Evolutionary conservation across 2,329 filamentous ascomycete species (phyloP).

Genomic region (Fusarium camptoceras): DNA sequence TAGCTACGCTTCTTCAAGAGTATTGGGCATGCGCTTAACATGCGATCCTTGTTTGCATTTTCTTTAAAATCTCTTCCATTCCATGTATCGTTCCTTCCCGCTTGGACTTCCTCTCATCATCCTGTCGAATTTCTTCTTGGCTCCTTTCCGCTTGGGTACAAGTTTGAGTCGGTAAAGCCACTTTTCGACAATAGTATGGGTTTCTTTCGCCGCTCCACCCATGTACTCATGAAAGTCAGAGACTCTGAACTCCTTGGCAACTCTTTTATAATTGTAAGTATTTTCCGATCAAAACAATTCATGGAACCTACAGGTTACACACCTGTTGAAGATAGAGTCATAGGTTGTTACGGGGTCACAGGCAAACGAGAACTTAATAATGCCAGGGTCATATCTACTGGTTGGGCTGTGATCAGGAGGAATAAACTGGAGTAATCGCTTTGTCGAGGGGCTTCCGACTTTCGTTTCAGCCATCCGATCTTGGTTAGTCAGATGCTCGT

Average conservation of each 20-base stretch:
- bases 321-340: not conserved
- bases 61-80: constrained; percentile 1
- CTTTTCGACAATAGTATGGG: constrained; percentile 18
- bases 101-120: not conserved
- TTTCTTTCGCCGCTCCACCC: not conserved
- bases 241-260: not conserved
- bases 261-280: not conserved
- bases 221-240: not conserved
- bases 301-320: too few relatives aligned
- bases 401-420: not conserved
- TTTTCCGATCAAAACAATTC: not conserved
- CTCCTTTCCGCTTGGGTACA: not conserved
- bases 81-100: constrained; percentile 12
- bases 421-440: not conserved
- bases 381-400: not conserved
- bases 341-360: not conserved
- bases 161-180: constrained; percentile 15
- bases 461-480: not conserved
- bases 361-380: not conserved
- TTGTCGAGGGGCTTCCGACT: not conserved
- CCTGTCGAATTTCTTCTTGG: not conserved
- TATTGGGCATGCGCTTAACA: too few relatives aligned
- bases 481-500: not conserved
- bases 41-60: too few relatives aligned
- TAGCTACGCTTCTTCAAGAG: too few relatives aligned